Conservation (phyloP, 371 early-diverging fungal genomes). For the Chytridium lagenaria region DNA sequence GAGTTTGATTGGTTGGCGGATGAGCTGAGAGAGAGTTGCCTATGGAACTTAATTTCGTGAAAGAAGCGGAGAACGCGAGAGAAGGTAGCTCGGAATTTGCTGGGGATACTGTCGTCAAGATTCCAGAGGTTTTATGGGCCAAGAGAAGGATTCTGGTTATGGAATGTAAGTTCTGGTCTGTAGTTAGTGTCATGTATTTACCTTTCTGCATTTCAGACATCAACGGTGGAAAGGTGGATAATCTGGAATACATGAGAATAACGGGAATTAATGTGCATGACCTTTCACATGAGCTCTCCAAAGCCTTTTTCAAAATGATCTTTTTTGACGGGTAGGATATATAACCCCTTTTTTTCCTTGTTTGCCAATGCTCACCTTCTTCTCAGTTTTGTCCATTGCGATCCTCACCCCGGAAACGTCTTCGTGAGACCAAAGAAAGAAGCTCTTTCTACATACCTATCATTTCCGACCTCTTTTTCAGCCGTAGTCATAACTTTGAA, state of each 20-base stretch:
- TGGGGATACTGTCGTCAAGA: conserved; percentile 54
- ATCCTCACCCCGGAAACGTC: conserved; percentile 62
- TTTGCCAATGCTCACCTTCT: no score
- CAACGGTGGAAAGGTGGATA: conserved; percentile 77
- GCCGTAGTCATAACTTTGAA: conserved; percentile 75
- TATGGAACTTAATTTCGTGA: conserved; percentile 82
- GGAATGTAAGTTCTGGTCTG: conserved; percentile 61
- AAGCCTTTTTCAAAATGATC: conserved; percentile 90
- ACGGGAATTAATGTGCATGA: conserved; percentile 73
- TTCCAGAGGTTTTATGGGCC: conserved; percentile 75
- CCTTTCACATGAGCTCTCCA: conserved; percentile 76
- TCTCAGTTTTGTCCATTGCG: conserved; percentile 56
- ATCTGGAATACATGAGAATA: conserved; percentile 68
- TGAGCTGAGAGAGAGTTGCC: conserved; percentile 88
- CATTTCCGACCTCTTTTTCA: conserved; percentile 12
- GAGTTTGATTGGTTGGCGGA: conserved; percentile 90
- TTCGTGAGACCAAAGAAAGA: conserved; percentile 45
- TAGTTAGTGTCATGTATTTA: background rate
- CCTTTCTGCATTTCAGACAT: conserved; percentile 42
- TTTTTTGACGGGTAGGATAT: conserved; percentile 69
- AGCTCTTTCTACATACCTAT: conserved; percentile 28
- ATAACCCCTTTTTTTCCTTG: no score
- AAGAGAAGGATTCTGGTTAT: conserved; percentile 70
- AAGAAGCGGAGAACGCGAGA: conserved; percentile 79
- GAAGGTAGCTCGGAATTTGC: conserved; percentile 68